These are phyloP conservation scores for Cymbopogon flexuosus DNA, from an alignment of 202 grass and related monocot genomes.

Conservation along the genomic window DNA sequence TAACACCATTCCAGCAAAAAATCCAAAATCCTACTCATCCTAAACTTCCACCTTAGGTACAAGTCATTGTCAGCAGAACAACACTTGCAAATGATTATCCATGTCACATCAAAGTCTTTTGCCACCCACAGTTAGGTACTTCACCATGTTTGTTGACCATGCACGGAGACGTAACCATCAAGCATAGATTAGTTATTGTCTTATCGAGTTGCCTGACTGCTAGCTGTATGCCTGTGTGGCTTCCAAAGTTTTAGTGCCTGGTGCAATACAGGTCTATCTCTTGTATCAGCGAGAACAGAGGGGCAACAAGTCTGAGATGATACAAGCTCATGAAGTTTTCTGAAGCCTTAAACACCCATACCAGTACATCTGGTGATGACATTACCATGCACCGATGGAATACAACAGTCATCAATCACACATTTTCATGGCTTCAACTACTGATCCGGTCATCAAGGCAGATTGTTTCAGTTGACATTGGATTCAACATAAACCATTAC, in stretches of 20 bases:
- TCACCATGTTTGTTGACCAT: neutral
- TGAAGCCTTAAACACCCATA: neutral
- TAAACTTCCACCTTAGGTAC: neutral
- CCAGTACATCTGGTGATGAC: neutral
- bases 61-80: constrained; percentile 7
- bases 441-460: neutral
- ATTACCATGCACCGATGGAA: neutral
- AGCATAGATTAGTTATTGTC: neutral
- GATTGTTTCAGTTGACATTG: neutral
- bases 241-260: neutral
- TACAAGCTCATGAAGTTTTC: neutral
- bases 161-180: neutral
- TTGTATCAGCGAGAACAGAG: neutral
- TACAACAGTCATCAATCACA: neutral
- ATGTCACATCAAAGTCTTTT: constrained; percentile 13
- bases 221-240: neutral
- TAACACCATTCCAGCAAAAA: constrained; percentile 3
- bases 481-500: neutral
- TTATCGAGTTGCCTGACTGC: constrained; percentile 3
- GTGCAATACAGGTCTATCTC: neutral
- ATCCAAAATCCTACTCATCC: neutral
- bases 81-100: constrained; percentile 10
- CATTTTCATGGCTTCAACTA: neutral
- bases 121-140: neutral
- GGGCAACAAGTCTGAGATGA: neutral